These are phyloP conservation scores for Centaurea solstitialis DNA, from an alignment of 129 eudicot species.

Conservation along the genomic window DNA sequence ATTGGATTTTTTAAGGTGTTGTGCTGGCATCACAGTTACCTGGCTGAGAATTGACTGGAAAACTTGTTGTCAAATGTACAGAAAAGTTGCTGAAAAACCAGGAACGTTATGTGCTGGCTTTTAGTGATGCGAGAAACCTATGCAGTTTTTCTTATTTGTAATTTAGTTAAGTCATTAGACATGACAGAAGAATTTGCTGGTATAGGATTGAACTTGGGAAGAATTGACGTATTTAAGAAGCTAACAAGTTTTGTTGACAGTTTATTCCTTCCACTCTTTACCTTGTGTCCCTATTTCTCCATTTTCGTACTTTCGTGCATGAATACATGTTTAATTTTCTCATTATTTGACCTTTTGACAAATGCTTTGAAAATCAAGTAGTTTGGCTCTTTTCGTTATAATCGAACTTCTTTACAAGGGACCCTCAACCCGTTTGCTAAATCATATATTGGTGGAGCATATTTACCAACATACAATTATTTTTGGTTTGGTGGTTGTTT, in stretches of 20 bases:
- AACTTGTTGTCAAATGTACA: constrained; percentile 1
- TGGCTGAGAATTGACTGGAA: background rate
- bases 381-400: background rate
- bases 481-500: background rate
- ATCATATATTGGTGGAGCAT: background rate
- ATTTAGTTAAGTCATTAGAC: background rate
- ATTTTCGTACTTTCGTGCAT: background rate
- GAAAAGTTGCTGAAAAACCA: background rate
- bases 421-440: background rate
- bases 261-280: background rate
- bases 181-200: background rate
- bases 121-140: constrained; percentile 13
- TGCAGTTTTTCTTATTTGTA: constrained; percentile 1
- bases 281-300: background rate
- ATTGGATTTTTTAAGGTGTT: background rate
- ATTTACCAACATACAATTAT: background rate
- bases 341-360: background rate
- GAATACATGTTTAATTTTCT: background rate
- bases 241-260: background rate
- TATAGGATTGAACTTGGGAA: background rate
- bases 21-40: background rate
- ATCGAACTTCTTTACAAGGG: background rate
- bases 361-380: background rate
- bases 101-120: background rate
- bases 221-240: background rate